These are phyloP conservation scores for Hylodesmum podocarpum DNA, from an alignment of 306 rosid species.

Conservation along the genomic window DNA sequence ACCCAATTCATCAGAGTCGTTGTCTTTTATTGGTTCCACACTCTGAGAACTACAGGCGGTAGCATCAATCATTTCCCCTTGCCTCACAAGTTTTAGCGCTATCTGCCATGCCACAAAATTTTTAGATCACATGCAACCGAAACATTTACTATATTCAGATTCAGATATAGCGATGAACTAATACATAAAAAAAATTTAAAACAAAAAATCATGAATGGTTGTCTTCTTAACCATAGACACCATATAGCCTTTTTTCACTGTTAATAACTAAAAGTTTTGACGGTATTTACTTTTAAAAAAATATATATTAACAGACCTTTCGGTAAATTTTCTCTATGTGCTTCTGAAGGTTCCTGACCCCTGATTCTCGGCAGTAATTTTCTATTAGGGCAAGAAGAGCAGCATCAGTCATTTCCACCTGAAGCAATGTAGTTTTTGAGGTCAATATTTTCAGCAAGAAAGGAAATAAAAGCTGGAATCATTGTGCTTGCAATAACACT, in stretches of 20 bases:
- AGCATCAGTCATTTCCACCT: constrained; percentile 84
- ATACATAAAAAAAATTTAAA: background rate
- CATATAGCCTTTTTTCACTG: background rate
- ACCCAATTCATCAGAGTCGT: constrained; percentile 38
- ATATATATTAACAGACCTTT: constrained; percentile 58
- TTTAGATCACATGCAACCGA: background rate
- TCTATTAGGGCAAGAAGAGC: constrained; percentile 89
- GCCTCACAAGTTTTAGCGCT: constrained; percentile 86
- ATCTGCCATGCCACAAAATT: constrained; percentile 64
- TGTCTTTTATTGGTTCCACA: constrained; percentile 35
- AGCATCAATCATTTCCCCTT: constrained; percentile 48
- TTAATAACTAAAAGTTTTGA: background rate
- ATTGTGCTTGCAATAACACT: constrained; percentile 7
- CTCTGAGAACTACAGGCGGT: constrained; percentile 29
- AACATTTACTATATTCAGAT: constrained; percentile 18
- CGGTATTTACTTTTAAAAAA: constrained; percentile 3
- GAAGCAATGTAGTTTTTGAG: constrained; percentile 30
- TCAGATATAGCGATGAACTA: constrained; percentile 16
- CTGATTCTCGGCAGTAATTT: constrained; percentile 91
- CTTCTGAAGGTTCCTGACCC: constrained; percentile 95
- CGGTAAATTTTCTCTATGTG: constrained; percentile 91
- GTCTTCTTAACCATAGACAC: constrained; percentile 4
- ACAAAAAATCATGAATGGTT: background rate
- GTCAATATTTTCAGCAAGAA: constrained; percentile 14
- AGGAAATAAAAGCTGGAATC: constrained; percentile 1